Evolutionary conservation across 1,284 basidiomycete species (phyloP), one percentile per base, ranked within the genome.

Genomic region (Leccinum fuscescens): DNA sequence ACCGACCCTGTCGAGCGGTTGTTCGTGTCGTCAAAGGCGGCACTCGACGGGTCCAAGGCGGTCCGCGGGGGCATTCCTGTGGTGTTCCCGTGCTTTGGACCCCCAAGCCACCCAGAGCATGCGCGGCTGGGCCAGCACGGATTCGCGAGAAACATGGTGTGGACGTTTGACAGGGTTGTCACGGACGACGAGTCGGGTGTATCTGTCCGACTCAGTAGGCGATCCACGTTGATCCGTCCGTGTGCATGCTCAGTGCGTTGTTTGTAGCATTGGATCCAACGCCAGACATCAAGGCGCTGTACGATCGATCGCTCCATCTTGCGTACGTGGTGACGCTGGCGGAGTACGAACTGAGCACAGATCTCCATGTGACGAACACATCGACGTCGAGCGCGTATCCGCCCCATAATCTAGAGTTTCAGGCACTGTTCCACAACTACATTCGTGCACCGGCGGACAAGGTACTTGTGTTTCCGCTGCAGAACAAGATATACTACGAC

Each of bases 341-440:
- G 6, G 85, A 83, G 63, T 83, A 92, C 71, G 84, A 91, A 71
- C 78, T 96, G 60, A 85, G 82, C 65, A 92, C 90, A 35, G 87
- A 90, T 70, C 77, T 96, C 11, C 89, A 92, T 71, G 87, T 96
- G 61, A 81, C 80, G 63, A 95, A 95, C 70, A 80, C 82, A 0
- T 84, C 83, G 6, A 68, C 77, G 0, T 77, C 81, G 24, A 71
- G 70, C 29, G 63, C 63, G 35, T 69, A 62, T 54, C 68, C 63
- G 62, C 75, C 64, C 0, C 77, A 82, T 57, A 65, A 74, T 3
- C 82, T 95, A 56, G 86, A 88, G 69, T 96, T 94, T 78, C 94
- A 96, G 74, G 89, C 92, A 2, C 79, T 96, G 37, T 81, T 96
- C 60, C 94, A 96, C 75, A 93, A 83, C 58, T 96, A 96, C 75